phyloP scores from a whole-genome alignment of 1,284 basidiomycete species.

The Afroboletus lepidellus region DNA sequence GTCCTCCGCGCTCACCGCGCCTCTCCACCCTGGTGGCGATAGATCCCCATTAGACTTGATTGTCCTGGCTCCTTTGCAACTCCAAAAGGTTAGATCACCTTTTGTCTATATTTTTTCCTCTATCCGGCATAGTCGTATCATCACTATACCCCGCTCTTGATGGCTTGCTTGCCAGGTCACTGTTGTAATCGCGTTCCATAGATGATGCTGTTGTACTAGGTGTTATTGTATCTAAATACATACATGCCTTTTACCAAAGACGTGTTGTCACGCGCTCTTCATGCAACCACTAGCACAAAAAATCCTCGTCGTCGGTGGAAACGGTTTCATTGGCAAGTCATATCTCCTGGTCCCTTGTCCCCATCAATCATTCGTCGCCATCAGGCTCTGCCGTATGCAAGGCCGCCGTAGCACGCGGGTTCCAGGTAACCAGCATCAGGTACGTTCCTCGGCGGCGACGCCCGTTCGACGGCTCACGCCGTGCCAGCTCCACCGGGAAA shows the following conservation, averaged over 20 bases:
- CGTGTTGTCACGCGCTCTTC: neutral
- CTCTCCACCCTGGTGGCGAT: constrained; percentile 38
- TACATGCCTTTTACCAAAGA: neutral
- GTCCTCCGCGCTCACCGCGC: constrained; percentile 11
- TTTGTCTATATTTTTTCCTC: constrained; percentile 3
- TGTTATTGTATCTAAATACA: constrained; percentile 6
- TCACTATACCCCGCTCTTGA: neutral
- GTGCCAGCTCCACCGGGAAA: constrained; percentile 74
- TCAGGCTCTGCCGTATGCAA: constrained; percentile 91
- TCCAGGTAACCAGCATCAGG: constrained; percentile 90
- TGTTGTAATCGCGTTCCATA: constrained; percentile 18
- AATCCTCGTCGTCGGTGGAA: constrained; percentile 89
- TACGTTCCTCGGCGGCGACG: constrained; percentile 32
- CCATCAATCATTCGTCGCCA: constrained; percentile 11
- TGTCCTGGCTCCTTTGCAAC: constrained; percentile 13
- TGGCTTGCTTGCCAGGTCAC: constrained; percentile 10
- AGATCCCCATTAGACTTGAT: constrained; percentile 22
- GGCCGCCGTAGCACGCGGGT: constrained; percentile 78
- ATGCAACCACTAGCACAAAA: constrained; percentile 49
- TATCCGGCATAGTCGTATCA: constrained; percentile 16
- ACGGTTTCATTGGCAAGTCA: constrained; percentile 84
- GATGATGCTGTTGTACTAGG: constrained; percentile 15
- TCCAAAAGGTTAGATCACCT: constrained; percentile 7
- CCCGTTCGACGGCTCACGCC: neutral
- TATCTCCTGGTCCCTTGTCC: neutral